These are phyloP conservation scores for Carex pumila DNA, from an alignment of 176 grass and related monocot species.

Conservation along the genomic window DNA sequence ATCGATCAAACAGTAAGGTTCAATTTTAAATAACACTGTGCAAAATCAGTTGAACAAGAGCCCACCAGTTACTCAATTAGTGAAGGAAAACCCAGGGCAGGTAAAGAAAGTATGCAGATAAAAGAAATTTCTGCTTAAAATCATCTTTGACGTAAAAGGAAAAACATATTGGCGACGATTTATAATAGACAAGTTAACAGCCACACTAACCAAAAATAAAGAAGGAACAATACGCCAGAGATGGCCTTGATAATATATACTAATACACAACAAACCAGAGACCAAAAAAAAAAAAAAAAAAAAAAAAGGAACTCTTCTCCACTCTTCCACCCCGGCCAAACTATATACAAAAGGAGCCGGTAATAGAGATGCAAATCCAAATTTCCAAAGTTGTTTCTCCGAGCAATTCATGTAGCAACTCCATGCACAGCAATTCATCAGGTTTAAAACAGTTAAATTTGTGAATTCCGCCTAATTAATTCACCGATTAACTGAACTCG, in stretches of 20 bases:
- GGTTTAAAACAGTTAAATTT: background rate
- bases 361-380: slow-evolving; percentile 27
- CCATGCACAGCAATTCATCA: background rate
- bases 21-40: no score
- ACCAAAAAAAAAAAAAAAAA: background rate
- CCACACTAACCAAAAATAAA: background rate
- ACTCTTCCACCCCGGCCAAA: slow-evolving; percentile 15
- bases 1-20: no score
- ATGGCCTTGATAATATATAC: background rate
- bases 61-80: no score
- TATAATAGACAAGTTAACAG: background rate
- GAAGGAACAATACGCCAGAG: background rate
- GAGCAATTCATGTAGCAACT: slow-evolving; percentile 10
- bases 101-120: no score
- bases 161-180: background rate
- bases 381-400: slow-evolving; percentile 1
- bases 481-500: no score
- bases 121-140: no score
- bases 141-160: no score
- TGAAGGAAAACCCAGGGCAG: no score
- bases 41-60: no score
- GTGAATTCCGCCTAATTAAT: background rate
- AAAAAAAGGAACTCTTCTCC: slow-evolving; percentile 9
- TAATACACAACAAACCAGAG: background rate
- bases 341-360: slow-evolving; percentile 30